These are phyloP conservation scores for Tillandsia leiboldiana DNA, from an alignment of 176 grass and related monocot genomes.

Conservation along the genomic window DNA sequence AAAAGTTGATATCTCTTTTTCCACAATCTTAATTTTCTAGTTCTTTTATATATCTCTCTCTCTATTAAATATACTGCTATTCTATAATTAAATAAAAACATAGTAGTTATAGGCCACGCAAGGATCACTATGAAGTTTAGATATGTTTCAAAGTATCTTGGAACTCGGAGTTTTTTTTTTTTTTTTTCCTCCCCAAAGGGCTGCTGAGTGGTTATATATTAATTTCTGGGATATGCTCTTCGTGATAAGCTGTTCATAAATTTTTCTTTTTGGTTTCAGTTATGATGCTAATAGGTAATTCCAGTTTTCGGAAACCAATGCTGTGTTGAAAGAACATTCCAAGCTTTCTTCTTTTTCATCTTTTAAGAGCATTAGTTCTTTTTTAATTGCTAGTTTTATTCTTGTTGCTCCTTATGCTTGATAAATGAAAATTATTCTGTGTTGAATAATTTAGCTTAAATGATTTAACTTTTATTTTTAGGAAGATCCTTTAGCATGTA, in stretches of 20 bases:
- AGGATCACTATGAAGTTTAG: no score
- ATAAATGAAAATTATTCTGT: no score
- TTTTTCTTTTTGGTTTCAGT: no score
- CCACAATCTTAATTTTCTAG: background rate
- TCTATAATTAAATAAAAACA: no score
- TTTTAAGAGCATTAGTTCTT: background rate
- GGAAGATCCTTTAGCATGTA: no score
- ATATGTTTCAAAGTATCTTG: no score
- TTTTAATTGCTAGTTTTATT: background rate
- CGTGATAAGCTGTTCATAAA: background rate
- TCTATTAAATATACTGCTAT: no score
- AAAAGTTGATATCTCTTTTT: background rate
- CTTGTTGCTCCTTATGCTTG: background rate
- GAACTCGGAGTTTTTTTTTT: no score
- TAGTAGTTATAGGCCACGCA: no score
- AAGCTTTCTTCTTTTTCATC: background rate
- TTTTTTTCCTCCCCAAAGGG: background rate
- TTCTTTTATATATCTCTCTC: background rate
- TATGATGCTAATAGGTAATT: background rate
- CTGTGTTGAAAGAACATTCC: no score
- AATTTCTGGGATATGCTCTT: background rate
- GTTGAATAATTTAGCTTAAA: no score
- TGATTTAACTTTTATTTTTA: no score
- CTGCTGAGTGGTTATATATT: background rate
- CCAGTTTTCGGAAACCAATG: background rate